Evolutionary conservation across 352 stramenopile species (phyloP).

Genomic region (Pythium periplocum): DNA sequence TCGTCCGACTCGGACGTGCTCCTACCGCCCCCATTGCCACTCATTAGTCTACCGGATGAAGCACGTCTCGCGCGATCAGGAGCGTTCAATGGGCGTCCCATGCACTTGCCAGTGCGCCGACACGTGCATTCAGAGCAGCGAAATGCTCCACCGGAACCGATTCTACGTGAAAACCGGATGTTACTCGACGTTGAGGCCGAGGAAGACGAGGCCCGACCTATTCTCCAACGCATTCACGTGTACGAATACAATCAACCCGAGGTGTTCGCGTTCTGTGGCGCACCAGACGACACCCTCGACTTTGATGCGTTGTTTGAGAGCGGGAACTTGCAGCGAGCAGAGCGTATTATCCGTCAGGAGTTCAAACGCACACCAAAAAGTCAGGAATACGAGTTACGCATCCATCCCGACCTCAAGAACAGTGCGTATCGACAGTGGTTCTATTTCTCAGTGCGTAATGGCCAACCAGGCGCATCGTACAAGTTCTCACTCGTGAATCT

Average conservation of each 20-base stretch:
- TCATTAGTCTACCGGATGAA: constrained; percentile 57
- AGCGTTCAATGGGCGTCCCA: constrained; percentile 26
- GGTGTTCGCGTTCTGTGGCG: constrained; percentile 25
- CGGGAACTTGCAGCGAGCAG: constrained; percentile 54
- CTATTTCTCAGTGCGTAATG: constrained; percentile 84
- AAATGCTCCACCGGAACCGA: constrained; percentile 29
- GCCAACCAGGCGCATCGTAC: constrained; percentile 35
- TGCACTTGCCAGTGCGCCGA: constrained; percentile 39
- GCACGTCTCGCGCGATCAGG: constrained; percentile 34
- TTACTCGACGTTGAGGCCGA: constrained; percentile 31
- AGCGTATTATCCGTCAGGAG: constrained; percentile 45
- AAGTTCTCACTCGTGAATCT: constrained; percentile 78
- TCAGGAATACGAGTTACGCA: constrained; percentile 63
- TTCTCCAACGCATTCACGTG: constrained; percentile 32
- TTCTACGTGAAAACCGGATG: constrained; percentile 34
- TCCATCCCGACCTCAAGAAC: constrained; percentile 80
- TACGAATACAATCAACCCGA: constrained; percentile 73
- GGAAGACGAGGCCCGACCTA: constrained; percentile 22
- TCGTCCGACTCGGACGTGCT: constrained; percentile 20
- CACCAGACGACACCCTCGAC: constrained; percentile 43
- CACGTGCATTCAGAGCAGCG: constrained; percentile 22
- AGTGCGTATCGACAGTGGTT: constrained; percentile 88
- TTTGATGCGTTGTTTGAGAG: constrained; percentile 80
- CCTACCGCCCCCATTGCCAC: constrained; percentile 47
- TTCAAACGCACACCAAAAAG: not conserved